Conservation (phyloP, 768 basidiomycete species). For the Phlegmacium glaucopus region DNA sequence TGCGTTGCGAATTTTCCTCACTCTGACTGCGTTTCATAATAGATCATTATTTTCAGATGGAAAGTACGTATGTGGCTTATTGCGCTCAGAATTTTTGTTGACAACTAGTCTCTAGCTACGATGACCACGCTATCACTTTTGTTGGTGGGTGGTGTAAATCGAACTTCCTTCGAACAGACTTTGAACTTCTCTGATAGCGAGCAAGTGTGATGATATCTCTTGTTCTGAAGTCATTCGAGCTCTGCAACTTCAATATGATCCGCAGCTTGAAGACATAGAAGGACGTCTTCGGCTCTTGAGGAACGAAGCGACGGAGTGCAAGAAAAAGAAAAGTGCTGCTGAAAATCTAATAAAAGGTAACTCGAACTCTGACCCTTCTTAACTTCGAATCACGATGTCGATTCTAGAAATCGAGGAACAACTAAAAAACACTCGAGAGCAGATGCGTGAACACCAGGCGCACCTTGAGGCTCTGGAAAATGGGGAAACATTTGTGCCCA, state of each 20-base stretch:
- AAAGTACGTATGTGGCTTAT: conserved; percentile 37
- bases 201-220: conserved; percentile 63
- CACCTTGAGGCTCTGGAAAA: conserved; percentile 46
- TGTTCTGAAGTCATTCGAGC: conserved; percentile 54
- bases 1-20: conserved; percentile 22
- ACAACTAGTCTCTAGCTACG: conserved; percentile 37
- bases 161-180: neutral
- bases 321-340: conserved; percentile 36
- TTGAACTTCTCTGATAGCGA: conserved; percentile 31
- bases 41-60: conserved; percentile 36
- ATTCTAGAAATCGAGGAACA: conserved; percentile 35
- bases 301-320: conserved; percentile 34
- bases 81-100: too few relatives aligned
- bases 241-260: conserved; percentile 49
- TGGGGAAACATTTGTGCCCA: conserved; percentile 40
- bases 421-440: conserved; percentile 35
- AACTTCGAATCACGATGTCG: neutral
- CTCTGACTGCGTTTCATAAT: neutral
- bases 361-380: neutral
- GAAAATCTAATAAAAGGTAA: conserved; percentile 42
- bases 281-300: conserved; percentile 36
- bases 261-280: conserved; percentile 48
- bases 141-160: conserved; percentile 37
- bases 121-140: conserved; percentile 57
- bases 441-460: conserved; percentile 36